Evolutionary conservation across 495 filamentous ascomycete species (phyloP).

Genomic region (Hypoxylon trugodes): DNA sequence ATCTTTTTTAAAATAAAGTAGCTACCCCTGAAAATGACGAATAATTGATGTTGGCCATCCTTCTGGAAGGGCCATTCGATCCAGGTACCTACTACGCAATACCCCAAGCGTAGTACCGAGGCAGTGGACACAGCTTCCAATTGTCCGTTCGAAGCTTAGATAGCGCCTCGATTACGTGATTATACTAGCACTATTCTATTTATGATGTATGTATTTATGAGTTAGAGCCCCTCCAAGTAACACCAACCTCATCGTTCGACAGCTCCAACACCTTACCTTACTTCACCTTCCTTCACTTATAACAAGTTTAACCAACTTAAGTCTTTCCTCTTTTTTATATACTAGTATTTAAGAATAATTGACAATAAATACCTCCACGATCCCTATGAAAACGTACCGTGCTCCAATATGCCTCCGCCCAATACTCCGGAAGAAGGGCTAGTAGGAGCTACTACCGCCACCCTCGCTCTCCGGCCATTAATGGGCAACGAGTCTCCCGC

Average conservation of each 20-base stretch:
- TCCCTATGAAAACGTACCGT: constrained; percentile 9
- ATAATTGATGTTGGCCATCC: too few relatives aligned
- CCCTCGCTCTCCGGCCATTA: constrained; percentile 31
- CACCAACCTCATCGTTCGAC: too few relatives aligned
- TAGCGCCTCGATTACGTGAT: neutral
- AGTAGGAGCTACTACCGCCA: constrained; percentile 26
- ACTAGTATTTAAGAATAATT: too few relatives aligned
- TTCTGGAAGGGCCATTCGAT: too few relatives aligned
- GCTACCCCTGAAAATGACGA: neutral
- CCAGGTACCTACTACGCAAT: neutral
- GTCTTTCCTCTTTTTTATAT: too few relatives aligned
- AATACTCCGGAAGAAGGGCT: constrained; percentile 49
- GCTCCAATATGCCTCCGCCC: constrained; percentile 43
- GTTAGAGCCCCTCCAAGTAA: too few relatives aligned
- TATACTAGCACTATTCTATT: too few relatives aligned
- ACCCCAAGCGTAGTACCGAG: neutral
- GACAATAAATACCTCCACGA: constrained; percentile 13
- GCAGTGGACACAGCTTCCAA: neutral
- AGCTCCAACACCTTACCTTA: neutral
- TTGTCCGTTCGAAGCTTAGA: neutral
- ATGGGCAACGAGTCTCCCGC: constrained; percentile 11
- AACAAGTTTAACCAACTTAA: too few relatives aligned
- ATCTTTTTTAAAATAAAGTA: neutral
- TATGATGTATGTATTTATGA: too few relatives aligned
- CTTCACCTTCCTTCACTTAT: too few relatives aligned